Base-by-base conservation (phyloP, 2,329 filamentous ascomycete genomes). In the Teratosphaeria nubilosa region DNA sequence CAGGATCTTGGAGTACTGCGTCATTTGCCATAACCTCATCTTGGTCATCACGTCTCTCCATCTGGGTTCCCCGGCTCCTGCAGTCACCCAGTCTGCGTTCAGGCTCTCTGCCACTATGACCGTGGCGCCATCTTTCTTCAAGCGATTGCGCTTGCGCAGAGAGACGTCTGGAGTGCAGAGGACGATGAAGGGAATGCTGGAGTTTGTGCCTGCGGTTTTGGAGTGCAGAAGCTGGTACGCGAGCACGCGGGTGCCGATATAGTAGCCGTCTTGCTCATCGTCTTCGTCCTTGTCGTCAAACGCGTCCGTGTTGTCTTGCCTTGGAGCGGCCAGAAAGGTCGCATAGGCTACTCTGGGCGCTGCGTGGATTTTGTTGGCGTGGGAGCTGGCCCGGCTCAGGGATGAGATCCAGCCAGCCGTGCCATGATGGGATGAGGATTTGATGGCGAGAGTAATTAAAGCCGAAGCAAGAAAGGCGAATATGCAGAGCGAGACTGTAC, bases 201-300 rank as follows among this genome's bases (percentile, higher is more conserved):
- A 61, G 63, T 71, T 72, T 10, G 72, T 72, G 55, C 69, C 68
- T 27, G 67, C 66, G 4, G 68, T 65, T 14, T 64, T 60, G 59
- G 69, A 72, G 65, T 74, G 71, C 7, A 73, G 66, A 56, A 75
- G 68, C 55, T 73, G 71, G 62, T 74, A 74, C 34, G 68, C 66
- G 14, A 74, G 64, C 1, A 74, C 67, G 22, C 72, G 68, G 11
- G 68, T 66, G 57, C 66, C 67, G 27, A 72, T 52, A 61, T 69
- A 73, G 64, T 73, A 73, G 41, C 67, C 69, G 30, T 53, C 25
- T 22, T 34, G 25, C 9, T 53, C 16, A 54, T 74, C 72, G 50
- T 71, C 64, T 32, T 67, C 59, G 34, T 70, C 66, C 56, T 69
- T 58, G 9, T 48, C 41, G 5, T 5, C 16, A 22, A 16, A 22